These are phyloP conservation scores for Colletotrichum tamarilloi DNA, from an alignment of 2,329 filamentous ascomycete genomes.

Conservation along the genomic window DNA sequence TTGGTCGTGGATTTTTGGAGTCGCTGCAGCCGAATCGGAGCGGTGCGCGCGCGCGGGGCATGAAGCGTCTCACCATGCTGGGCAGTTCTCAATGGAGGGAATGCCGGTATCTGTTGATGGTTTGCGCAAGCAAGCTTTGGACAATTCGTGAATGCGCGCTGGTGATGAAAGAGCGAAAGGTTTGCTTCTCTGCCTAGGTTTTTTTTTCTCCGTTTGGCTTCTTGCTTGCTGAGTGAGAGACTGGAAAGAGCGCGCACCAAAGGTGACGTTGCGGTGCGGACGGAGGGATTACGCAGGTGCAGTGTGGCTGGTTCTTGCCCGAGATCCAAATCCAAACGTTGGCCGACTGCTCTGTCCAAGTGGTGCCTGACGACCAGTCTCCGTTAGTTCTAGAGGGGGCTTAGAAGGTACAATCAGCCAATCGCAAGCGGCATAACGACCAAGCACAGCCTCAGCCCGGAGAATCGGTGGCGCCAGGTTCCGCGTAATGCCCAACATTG, in stretches of 20 bases:
- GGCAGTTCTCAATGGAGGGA: constrained; percentile 35
- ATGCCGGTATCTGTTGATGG: constrained; percentile 26
- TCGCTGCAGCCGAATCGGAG: constrained; percentile 7
- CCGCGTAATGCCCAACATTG: constrained; percentile 32
- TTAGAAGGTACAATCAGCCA: constrained; percentile 17
- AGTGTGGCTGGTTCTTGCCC: constrained; percentile 38
- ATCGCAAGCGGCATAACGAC: constrained; percentile 1
- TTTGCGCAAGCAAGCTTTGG: constrained; percentile 23
- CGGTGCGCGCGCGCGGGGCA: constrained; percentile 31
- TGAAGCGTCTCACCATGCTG: constrained; percentile 39
- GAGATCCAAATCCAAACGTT: constrained; percentile 34
- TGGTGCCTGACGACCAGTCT: constrained; percentile 35
- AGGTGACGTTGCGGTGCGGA: constrained; percentile 36
- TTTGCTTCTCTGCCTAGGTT: neutral
- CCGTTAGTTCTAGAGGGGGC: constrained; percentile 14
- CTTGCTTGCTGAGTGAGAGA: constrained; percentile 28
- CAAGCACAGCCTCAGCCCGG: constrained; percentile 33
- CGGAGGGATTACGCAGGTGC: constrained; percentile 36
- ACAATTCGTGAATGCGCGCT: neutral
- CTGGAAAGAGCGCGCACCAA: constrained; percentile 31
- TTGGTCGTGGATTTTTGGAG: neutral
- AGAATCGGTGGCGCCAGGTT: constrained; percentile 31
- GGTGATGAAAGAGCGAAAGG: constrained; percentile 24
- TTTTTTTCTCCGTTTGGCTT: neutral
- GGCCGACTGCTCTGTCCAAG: constrained; percentile 22